Conservation (phyloP, 2,329 filamentous ascomycete species). For the Scytalidium sp. region DNA sequence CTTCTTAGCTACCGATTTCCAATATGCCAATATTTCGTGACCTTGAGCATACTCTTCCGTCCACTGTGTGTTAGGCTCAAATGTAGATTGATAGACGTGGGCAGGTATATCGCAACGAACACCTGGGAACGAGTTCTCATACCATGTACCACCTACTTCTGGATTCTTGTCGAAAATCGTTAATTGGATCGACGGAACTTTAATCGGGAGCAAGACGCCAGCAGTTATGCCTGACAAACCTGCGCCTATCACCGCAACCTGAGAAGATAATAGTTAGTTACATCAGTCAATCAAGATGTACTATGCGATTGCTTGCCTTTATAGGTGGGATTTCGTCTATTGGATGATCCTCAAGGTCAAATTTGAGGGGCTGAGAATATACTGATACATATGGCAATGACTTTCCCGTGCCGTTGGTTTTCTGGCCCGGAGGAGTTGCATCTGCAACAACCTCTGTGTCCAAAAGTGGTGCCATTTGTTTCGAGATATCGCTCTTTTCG, state of each 20-base stretch:
- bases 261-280: neutral
- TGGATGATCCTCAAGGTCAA: conserved; percentile 38
- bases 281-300: neutral
- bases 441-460: neutral
- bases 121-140: conserved; percentile 41
- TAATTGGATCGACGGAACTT: conserved; percentile 65
- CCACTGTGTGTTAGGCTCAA: conserved; percentile 67
- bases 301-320: conserved; percentile 8
- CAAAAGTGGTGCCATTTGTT: neutral
- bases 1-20: conserved; percentile 59
- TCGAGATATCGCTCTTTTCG: too few species aligned
- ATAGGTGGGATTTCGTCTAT: conserved; percentile 12
- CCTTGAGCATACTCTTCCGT: conserved; percentile 65
- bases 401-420: neutral
- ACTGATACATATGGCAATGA: neutral
- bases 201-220: conserved; percentile 63
- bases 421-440: neutral
- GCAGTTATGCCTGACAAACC: conserved; percentile 62
- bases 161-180: conserved; percentile 67
- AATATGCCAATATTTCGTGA: conserved; percentile 64
- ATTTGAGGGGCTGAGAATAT: conserved; percentile 11
- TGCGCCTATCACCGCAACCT: conserved; percentile 61
- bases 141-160: conserved; percentile 57
- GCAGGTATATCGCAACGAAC: conserved; percentile 22
- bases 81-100: conserved; percentile 65